Percentiles rank a stretch among this genome's conserved stretches.
Conservation (phyloP, 805 yeast genomes). For the Hanseniaspora opuntiae region DNA sequence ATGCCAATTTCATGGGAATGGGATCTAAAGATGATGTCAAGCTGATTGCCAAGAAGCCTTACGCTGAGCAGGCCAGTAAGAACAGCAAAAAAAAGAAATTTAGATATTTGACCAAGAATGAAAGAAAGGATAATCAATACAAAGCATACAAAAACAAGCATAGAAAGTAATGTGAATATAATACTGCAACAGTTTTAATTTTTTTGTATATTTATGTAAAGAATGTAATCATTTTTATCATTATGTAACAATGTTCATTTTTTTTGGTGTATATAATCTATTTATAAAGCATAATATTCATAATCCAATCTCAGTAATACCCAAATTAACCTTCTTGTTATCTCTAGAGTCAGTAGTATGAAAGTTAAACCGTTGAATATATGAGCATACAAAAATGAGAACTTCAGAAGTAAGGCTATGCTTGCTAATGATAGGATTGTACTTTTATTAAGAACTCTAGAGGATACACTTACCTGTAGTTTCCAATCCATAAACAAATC, state of each 20-base stretch:
- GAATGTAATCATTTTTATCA: no score
- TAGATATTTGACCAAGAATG: slow-evolving; percentile 70
- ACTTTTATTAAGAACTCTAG: slow-evolving; percentile 18
- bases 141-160: slow-evolving; percentile 30
- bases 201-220: no score
- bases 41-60: slow-evolving; percentile 15
- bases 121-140: slow-evolving; percentile 50
- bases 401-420: slow-evolving; percentile 54
- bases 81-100: slow-evolving; percentile 51
- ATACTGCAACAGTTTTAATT: no score
- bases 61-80: slow-evolving; percentile 16
- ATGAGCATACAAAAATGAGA: slow-evolving; percentile 44
- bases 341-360: slow-evolving; percentile 56
- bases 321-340: slow-evolving; percentile 83
- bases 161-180: slow-evolving; percentile 17
- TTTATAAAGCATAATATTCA: slow-evolving; percentile 33
- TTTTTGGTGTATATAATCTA: neutral
- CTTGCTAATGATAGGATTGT: slow-evolving; percentile 44
- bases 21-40: slow-evolving; percentile 28
- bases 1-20: slow-evolving; percentile 56
- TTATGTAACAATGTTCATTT: neutral
- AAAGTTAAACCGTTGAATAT: slow-evolving; percentile 34
- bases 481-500: slow-evolving; percentile 86
- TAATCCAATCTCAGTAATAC: slow-evolving; percentile 69
- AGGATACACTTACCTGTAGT: slow-evolving; percentile 33